Percentiles rank a stretch among this genome's conserved stretches.
These are phyloP conservation scores for Gloeopeniophorella convolvens DNA, from an alignment of 768 basidiomycete genomes.

Conservation along the genomic window DNA sequence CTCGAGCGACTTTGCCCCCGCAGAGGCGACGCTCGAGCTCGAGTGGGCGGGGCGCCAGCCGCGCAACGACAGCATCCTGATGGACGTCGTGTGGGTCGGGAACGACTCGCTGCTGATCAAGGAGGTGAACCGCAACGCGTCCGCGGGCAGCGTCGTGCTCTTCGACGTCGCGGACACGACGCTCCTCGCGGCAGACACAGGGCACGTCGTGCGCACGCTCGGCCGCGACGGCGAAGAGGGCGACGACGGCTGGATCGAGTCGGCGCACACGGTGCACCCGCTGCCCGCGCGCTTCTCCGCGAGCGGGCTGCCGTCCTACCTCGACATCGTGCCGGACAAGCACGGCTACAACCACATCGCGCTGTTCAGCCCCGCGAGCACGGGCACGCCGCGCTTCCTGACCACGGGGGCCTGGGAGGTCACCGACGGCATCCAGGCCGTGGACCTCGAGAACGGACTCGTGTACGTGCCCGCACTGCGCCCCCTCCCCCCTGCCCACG, in stretches of 20 bases:
- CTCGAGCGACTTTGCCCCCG: conserved; percentile 26
- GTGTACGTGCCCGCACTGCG: conserved; percentile 50
- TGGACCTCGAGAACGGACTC: conserved; percentile 59
- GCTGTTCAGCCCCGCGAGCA: conserved; percentile 72
- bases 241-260: conserved; percentile 93
- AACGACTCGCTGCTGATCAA: conserved; percentile 69
- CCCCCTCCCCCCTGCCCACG: conserved; percentile 3
- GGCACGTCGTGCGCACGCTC: conserved; percentile 64
- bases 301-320: conserved; percentile 57
- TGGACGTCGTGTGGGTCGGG: conserved; percentile 86
- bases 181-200: conserved; percentile 27
- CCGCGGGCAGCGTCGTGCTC: conserved; percentile 70
- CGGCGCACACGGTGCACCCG: conserved; percentile 55
- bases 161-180: conserved; percentile 48
- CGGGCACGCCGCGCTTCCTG: conserved; percentile 68
- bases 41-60: conserved; percentile 60
- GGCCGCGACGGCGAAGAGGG: conserved; percentile 81
- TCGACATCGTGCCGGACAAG: conserved; percentile 79
- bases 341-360: conserved; percentile 93
- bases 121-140: conserved; percentile 80
- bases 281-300: conserved; percentile 41
- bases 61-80: conserved; percentile 60
- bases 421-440: conserved; percentile 59
- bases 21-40: conserved; percentile 47
- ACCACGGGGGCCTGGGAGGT: conserved; percentile 93